Conservation (phyloP, 2,329 filamentous ascomycete genomes). For the Colletotrichum sp. region DNA sequence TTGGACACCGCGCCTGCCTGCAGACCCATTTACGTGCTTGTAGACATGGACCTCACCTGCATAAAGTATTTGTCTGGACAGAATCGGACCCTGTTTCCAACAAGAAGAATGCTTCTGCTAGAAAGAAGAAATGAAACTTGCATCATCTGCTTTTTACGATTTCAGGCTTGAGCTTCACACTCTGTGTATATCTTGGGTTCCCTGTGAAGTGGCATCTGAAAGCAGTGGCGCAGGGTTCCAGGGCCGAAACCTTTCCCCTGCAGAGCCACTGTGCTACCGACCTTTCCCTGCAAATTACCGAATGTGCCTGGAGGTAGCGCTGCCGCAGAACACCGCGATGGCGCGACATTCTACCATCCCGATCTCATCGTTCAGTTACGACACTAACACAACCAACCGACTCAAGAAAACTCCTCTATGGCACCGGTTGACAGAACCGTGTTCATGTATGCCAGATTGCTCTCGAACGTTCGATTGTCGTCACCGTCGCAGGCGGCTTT, state of each 20-base stretch:
- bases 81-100: neutral
- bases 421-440: neutral
- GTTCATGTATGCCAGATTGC: neutral
- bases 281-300: neutral
- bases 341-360: neutral
- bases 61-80: neutral
- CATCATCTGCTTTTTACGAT: neutral
- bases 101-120: neutral
- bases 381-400: neutral
- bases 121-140: neutral
- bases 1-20: neutral
- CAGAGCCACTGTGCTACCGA: neutral
- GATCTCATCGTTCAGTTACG: neutral
- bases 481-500: neutral
- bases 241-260: neutral
- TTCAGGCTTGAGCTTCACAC: neutral
- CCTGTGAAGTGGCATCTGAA: neutral
- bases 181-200: neutral
- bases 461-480: neutral
- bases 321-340: neutral
- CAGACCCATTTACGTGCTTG: neutral
- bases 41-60: neutral
- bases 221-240: neutral
- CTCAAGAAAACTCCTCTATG: neutral
- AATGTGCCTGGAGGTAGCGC: neutral